Conservation (phyloP, 495 filamentous ascomycete species). For the Penicillium macrosclerotiorum region DNA sequence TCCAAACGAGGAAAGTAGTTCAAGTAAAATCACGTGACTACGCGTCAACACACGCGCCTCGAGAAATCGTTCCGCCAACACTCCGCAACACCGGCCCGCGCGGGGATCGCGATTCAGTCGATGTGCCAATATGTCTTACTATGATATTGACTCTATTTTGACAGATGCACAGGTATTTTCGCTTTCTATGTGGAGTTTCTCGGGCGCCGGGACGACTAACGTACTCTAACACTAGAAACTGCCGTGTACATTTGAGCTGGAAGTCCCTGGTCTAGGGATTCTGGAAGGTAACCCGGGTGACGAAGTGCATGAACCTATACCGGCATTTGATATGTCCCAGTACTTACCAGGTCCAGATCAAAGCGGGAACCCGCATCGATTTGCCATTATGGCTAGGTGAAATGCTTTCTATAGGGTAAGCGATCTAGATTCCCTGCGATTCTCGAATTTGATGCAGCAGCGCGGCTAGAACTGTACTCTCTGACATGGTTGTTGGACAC, state of each 20-base stretch:
- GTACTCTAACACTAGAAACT: slow-evolving; percentile 66
- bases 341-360: slow-evolving; percentile 56
- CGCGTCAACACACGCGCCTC: slow-evolving; percentile 17
- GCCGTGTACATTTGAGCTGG: slow-evolving; percentile 88
- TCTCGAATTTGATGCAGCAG: not conserved
- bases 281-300: slow-evolving; percentile 74
- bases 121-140: slow-evolving; percentile 66
- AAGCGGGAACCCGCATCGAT: slow-evolving; percentile 71
- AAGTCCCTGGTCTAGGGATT: slow-evolving; percentile 81
- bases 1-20: too few species aligned
- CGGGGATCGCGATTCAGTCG: slow-evolving; percentile 5
- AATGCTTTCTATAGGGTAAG: slow-evolving; percentile 83
- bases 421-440: slow-evolving; percentile 2
- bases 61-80: slow-evolving; percentile 3
- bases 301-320: slow-evolving; percentile 42
- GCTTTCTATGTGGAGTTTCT: not conserved
- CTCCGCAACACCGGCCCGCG: slow-evolving; percentile 1
- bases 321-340: not conserved
- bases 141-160: slow-evolving; percentile 89
- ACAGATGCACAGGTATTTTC: slow-evolving; percentile 78
- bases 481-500: not conserved
- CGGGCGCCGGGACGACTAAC: too few species aligned
- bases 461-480: not conserved
- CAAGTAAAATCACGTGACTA: slow-evolving; percentile 20
- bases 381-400: slow-evolving; percentile 97